Base-by-base conservation (phyloP, 805 yeast genomes). In the Metschnikowia peoriensis region DNA sequence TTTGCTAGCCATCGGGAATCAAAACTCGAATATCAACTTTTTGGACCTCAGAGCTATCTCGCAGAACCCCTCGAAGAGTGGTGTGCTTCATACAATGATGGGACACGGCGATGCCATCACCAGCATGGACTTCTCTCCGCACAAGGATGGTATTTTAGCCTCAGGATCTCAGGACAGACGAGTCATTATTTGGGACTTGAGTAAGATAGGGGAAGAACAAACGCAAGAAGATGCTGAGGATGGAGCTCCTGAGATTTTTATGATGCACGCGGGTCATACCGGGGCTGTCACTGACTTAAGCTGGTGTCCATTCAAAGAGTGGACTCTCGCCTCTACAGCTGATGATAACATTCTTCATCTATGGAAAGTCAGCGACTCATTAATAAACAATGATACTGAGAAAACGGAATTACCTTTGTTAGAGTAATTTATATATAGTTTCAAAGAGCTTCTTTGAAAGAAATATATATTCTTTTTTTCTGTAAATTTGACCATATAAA, bases 211-310 rank as follows among this genome's bases (percentile, higher is more conserved):
- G 4, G 88, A 84, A 56, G 96, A 89, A 63, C 96, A 89, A 66
- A 78, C 78, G 12, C 91, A 84, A 59, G 97, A 89, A 59, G 97
- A 90, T 64, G 88, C 90, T 32, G 96, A 88, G 58, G 97, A 90
- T 62, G 97, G 96, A 39, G 87, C 87, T 28, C 93, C 96, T 5
- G 97, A 90, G 66, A 70, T 90, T 37, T 74, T 89, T 61, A 87
- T 89, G 91, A 87, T 90, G 85, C 97, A 90, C 65, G 96, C 96
- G 38, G 97, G 97, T 17, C 96, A 90, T 64, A 85, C 91, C 16
- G 86, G 89, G 15, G 77, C 86, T 6, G 85, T 88, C 15, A 83
- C 85, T 41, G 96, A 88, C 65, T 75, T 88, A 58, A 79, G 84
- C 35, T 84, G 89, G 77, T 86, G 84, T 63, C 83, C 85, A 7